Base-by-base conservation (phyloP, 495 filamentous ascomycete species). In the Aspergillus steynii region DNA sequence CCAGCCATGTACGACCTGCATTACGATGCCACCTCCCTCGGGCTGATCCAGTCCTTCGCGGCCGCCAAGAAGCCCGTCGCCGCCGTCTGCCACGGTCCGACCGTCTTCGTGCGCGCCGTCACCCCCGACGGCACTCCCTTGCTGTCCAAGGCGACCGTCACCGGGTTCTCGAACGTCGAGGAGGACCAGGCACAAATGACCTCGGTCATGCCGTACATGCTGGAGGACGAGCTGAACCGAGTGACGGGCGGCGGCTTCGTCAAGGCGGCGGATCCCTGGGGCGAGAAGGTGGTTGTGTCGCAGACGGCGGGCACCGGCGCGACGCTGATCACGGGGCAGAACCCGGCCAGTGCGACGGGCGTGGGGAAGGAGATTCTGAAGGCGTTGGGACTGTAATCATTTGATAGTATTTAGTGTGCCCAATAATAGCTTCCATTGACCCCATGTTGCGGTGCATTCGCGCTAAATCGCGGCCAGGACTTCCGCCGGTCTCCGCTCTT, bases 1-100 rank as follows among this genome's bases (percentile, higher is more conserved):
- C n/a, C 25, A 86, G 83, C 90, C 61, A 89, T 92, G 87, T 92
- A 85, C 70, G 89, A 91, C 63, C 79, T 91, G 1, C 76, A 78
- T 29, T 66, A 61, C 9, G 80, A 86, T 69, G 46, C 69, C 1
- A 72, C 70, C 32, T 86, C 82, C 26, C 77, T 86, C 55, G 67
- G 78, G 3, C 68, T 91, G 0, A 84, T 88, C 65, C 71, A 77
- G 56, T 79, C 88, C 66, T 91, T 92, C 71, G 82, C 77, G 2
- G 72, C 67, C 0, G 77, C 82, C 29, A 84, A 83, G 25, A 90
- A 90, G 66, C 76, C 85, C 31, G 81, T 91, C 0, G 67, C 83
- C 0, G 87, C 87, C 6, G 86, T 91, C 61, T 90, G 88, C 75
- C 89, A 92, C 66, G 88, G 85, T 0, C 84, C 88, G 5, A 79